Evolutionary conservation across 768 basidiomycete species (phyloP).

Genomic region (Cystofilobasidium capitatum): DNA sequence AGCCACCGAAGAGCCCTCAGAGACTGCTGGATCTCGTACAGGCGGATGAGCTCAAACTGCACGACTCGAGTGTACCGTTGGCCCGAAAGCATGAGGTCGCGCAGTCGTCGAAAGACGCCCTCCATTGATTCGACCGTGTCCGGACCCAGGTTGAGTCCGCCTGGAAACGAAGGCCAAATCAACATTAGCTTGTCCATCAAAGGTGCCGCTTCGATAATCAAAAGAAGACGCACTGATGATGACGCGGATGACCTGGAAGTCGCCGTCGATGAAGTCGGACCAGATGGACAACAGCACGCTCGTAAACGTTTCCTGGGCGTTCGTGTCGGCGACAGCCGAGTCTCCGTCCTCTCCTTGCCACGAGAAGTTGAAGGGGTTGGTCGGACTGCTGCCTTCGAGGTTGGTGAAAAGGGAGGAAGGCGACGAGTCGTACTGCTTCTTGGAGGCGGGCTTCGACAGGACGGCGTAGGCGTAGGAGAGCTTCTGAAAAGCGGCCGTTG

Average conservation of each 20-base stretch:
- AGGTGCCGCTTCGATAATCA: constrained; percentile 7
- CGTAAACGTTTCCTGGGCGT: constrained; percentile 70
- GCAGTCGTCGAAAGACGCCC: constrained; percentile 56
- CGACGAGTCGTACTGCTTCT: constrained; percentile 54
- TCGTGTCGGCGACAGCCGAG: constrained; percentile 36
- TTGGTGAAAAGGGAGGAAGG: not conserved
- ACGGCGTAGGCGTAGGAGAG: constrained; percentile 75
- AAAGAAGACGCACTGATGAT: constrained; percentile 53
- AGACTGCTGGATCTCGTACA: constrained; percentile 71
- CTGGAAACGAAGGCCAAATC: not conserved
- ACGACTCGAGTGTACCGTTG: constrained; percentile 66
- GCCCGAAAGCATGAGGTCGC: constrained; percentile 63
- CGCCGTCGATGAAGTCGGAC: constrained; percentile 70
- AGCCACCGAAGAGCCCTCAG: constrained; percentile 68
- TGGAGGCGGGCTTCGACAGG: constrained; percentile 60
- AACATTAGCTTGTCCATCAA: not conserved
- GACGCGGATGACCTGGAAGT: constrained; percentile 71
- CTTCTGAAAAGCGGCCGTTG: constrained; percentile 77
- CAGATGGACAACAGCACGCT: constrained; percentile 64
- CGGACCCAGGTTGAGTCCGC: constrained; percentile 55
- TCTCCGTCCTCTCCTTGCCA: constrained; percentile 40
- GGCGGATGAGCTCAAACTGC: constrained; percentile 47
- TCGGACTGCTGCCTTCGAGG: not conserved
- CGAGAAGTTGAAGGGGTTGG: constrained; percentile 1
- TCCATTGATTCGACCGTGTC: constrained; percentile 72